Conservation (phyloP, 2,329 filamentous ascomycete genomes). For the Ascochyta lentis region DNA sequence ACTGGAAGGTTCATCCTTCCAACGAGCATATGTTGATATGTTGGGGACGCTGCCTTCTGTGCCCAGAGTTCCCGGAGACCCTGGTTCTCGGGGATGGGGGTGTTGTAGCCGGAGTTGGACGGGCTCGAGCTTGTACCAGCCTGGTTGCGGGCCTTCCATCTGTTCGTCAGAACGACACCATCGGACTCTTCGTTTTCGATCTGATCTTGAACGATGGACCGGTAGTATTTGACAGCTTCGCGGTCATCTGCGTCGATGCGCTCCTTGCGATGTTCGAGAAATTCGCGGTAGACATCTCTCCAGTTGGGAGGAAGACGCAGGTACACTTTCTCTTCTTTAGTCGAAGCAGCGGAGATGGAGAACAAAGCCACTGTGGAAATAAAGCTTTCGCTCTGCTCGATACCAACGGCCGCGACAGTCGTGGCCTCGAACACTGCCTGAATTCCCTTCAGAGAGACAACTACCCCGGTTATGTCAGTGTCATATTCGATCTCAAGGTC, state of each 20-base stretch:
- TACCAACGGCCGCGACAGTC: conserved; percentile 73
- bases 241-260: conserved; percentile 75
- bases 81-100: conserved; percentile 43
- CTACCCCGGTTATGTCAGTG: conserved; percentile 52
- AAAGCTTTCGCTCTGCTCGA: conserved; percentile 84
- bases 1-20: conserved; percentile 85
- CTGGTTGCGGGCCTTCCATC: conserved; percentile 64
- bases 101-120: conserved; percentile 41
- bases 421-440: conserved; percentile 74
- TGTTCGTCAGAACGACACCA: conserved; percentile 73
- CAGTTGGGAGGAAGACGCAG: conserved; percentile 79
- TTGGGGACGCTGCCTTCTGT: conserved; percentile 56
- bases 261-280: conserved; percentile 73
- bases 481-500: conserved; percentile 63
- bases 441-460: conserved; percentile 53
- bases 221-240: conserved; percentile 69
- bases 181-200: conserved; percentile 62
- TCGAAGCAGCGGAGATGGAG: conserved; percentile 75
- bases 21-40: conserved; percentile 80
- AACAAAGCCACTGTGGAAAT: conserved; percentile 84
- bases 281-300: conserved; percentile 85
- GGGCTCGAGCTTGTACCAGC: conserved; percentile 32
- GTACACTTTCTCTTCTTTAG: conserved; percentile 85
- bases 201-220: conserved; percentile 71
- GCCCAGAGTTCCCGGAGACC: conserved; percentile 59